Percentiles rank a stretch among this genome's conserved stretches.
These are phyloP conservation scores for Casaregolazyma lundiana DNA, from an alignment of 1,139 yeast genomes.

Conservation along the genomic window DNA sequence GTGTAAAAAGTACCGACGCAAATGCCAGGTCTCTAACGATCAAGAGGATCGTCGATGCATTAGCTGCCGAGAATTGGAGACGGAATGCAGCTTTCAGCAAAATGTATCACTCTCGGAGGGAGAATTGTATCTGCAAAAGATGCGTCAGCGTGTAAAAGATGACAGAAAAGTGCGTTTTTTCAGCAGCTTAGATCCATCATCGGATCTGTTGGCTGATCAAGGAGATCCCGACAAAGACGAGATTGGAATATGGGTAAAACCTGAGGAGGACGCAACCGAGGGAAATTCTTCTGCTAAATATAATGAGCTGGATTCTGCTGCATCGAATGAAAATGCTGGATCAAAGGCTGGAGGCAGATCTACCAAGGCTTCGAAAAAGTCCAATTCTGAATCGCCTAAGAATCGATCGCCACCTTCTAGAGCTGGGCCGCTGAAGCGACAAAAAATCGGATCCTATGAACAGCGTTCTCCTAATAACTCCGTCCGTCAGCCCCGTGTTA, in stretches of 20 bases:
- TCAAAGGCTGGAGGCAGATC: slow-evolving; percentile 1
- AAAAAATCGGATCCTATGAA: too few relatives aligned
- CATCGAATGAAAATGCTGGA: background rate
- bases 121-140: background rate
- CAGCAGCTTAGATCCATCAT: slow-evolving; percentile 19
- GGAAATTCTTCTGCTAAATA: background rate
- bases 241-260: slow-evolving; percentile 20
- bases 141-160: slow-evolving; percentile 6
- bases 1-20: slow-evolving; percentile 37
- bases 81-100: slow-evolving; percentile 16
- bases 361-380: background rate
- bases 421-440: background rate
- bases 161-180: slow-evolving; percentile 14
- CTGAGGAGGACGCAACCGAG: slow-evolving; percentile 3
- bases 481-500: too few relatives aligned
- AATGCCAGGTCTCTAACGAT: slow-evolving; percentile 15
- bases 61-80: slow-evolving; percentile 15
- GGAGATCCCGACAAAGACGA: slow-evolving; percentile 19
- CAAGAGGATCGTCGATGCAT: slow-evolving; percentile 16
- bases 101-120: slow-evolving; percentile 4
- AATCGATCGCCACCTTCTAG: background rate
- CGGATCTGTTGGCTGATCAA: slow-evolving; percentile 17
- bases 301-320: background rate
- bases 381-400: background rate
- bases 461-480: too few relatives aligned